Evolutionary conservation across 2,329 filamentous ascomycete genomes (phyloP).

Genomic region (Ceratocystis smalleyi): DNA sequence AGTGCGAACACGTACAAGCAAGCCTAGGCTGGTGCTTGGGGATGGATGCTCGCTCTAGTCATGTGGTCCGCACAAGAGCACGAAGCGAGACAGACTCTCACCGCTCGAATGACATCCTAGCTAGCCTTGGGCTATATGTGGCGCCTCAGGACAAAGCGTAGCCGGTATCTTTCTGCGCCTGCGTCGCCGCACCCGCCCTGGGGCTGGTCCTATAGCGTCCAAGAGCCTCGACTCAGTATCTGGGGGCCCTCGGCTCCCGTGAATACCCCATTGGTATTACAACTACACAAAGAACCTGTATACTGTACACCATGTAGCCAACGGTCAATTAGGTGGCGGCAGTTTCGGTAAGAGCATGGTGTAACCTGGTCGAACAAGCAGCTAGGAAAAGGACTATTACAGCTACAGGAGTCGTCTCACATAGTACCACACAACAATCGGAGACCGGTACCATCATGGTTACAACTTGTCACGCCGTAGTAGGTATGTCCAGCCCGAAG

Average conservation of each 20-base stretch:
- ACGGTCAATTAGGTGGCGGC: neutral
- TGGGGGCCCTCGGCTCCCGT: no score
- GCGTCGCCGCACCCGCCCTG: neutral
- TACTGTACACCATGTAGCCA: neutral
- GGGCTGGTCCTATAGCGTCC: no score
- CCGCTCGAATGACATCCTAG: neutral
- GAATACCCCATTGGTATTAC: no score
- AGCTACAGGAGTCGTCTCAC: neutral
- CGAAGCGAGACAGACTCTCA: neutral
- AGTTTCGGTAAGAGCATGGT: neutral
- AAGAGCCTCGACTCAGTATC: no score
- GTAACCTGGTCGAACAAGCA: neutral
- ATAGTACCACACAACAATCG: neutral
- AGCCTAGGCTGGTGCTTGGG: neutral
- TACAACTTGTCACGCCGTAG: neutral
- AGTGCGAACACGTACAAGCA: neutral
- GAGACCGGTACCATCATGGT: neutral
- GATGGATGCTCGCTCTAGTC: neutral
- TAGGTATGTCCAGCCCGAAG: neutral
- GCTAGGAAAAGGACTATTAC: neutral
- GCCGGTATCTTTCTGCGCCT: neutral
- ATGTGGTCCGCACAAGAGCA: neutral
- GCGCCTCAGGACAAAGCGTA: neutral
- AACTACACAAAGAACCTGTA: neutral
- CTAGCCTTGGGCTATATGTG: no score